Evolutionary conservation across 768 basidiomycete genomes (phyloP).

Genomic region (Tubosaeta sp.): DNA sequence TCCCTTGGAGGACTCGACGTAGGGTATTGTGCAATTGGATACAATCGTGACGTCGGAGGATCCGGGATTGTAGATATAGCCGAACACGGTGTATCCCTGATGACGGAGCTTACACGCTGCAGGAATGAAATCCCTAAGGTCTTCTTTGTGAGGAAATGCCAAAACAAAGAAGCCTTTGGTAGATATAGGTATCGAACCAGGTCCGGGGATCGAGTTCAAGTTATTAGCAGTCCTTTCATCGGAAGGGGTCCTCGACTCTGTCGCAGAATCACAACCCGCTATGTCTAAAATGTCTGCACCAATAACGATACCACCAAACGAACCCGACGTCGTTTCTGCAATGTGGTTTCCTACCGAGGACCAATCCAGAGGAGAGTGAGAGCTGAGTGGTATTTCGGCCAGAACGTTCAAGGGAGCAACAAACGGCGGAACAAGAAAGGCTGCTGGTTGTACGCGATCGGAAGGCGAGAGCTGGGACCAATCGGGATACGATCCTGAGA

Average conservation of each 20-base stretch:
- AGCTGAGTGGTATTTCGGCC: conserved; percentile 12
- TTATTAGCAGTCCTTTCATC: background rate
- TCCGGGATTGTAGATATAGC: conserved; percentile 29
- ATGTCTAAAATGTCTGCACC: conserved; percentile 5
- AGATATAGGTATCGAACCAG: conserved; percentile 1
- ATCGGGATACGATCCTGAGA: conserved; percentile 20
- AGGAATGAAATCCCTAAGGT: conserved; percentile 32
- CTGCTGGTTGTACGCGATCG: conserved; percentile 34
- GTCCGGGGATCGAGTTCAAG: background rate
- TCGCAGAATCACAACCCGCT: background rate
- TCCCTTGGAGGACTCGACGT: conserved; percentile 12
- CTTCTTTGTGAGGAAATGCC: conserved; percentile 31
- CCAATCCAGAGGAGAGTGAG: conserved; percentile 23
- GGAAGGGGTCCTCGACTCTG: background rate
- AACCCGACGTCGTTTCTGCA: conserved; percentile 27
- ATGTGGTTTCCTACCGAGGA: conserved; percentile 20
- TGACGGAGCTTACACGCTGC: conserved; percentile 35
- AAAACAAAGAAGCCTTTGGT: conserved; percentile 30
- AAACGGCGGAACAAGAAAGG: conserved; percentile 61
- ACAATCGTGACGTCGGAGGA: conserved; percentile 4
- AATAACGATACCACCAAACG: conserved; percentile 38
- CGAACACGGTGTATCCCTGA: conserved; percentile 27
- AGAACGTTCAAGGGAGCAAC: conserved; percentile 37
- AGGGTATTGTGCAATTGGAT: conserved; percentile 16
- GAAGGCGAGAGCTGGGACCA: conserved; percentile 32